A percentile compares a stretch with the other conserved stretches of the same genome.
These are phyloP conservation scores for Ascochyta viciae-villosae DNA, from an alignment of 2,329 filamentous ascomycete species.

Conservation along the genomic window DNA sequence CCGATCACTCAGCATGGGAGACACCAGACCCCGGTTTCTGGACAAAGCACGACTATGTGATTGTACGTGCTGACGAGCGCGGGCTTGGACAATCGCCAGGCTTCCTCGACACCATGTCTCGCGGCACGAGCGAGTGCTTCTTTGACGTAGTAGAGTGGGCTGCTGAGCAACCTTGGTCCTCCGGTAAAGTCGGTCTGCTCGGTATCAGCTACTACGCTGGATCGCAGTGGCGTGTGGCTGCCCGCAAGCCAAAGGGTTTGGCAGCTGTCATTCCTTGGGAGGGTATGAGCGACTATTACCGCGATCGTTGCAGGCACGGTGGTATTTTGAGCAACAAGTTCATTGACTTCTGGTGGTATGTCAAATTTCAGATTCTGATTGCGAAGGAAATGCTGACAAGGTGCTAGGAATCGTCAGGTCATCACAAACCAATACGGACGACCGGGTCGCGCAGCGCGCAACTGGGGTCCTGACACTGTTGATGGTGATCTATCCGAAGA, in stretches of 20 bases:
- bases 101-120: slow-evolving; percentile 61
- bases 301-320: slow-evolving; percentile 53
- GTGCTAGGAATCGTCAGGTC: slow-evolving; percentile 68
- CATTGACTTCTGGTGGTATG: slow-evolving; percentile 64
- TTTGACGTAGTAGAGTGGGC: slow-evolving; percentile 62
- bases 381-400: not conserved
- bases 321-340: slow-evolving; percentile 48
- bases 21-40: slow-evolving; percentile 53
- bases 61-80: slow-evolving; percentile 58
- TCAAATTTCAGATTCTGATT: not conserved
- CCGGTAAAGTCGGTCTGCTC: slow-evolving; percentile 59
- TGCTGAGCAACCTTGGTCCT: slow-evolving; percentile 58
- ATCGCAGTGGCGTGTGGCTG: slow-evolving; percentile 63
- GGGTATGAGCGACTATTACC: slow-evolving; percentile 64
- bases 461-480: slow-evolving; percentile 64
- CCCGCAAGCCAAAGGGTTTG: slow-evolving; percentile 59
- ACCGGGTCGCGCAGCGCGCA: slow-evolving; percentile 56
- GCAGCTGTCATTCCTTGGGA: slow-evolving; percentile 63
- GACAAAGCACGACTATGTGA: slow-evolving; percentile 46
- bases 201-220: slow-evolving; percentile 62
- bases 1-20: slow-evolving; percentile 55
- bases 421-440: slow-evolving; percentile 72
- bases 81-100: slow-evolving; percentile 61
- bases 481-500: slow-evolving; percentile 66
- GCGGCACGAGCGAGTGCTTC: slow-evolving; percentile 60